These are phyloP conservation scores for Lepidopterella palustris DNA, from an alignment of 495 filamentous ascomycete genomes.

Conservation along the genomic window DNA sequence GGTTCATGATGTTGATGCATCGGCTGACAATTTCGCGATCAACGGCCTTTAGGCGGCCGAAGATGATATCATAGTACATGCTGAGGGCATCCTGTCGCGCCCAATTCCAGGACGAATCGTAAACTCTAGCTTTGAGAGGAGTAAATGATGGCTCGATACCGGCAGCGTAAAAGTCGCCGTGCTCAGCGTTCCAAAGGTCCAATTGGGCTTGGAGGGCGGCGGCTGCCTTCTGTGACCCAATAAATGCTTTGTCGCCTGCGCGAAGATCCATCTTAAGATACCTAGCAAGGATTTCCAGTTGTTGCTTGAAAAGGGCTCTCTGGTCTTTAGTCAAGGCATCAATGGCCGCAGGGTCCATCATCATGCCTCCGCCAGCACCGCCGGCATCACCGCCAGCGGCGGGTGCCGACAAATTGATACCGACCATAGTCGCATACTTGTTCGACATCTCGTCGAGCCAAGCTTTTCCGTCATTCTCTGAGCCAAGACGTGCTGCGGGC, in stretches of 20 bases:
- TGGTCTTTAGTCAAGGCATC: constrained; percentile 98
- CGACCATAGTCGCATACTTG: constrained; percentile 81
- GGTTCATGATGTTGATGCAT: constrained; percentile 99
- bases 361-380: constrained; percentile 73
- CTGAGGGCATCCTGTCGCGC: constrained; percentile 91
- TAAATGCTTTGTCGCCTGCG: constrained; percentile 86
- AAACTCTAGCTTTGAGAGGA: constrained; percentile 85
- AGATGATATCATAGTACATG: constrained; percentile 99
- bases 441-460: constrained; percentile 81
- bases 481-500: constrained; percentile 77
- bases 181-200: constrained; percentile 90
- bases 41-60: constrained; percentile 83
- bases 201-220: constrained; percentile 84
- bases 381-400: constrained; percentile 68
- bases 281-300: constrained; percentile 86
- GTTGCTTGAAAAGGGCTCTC: constrained; percentile 89
- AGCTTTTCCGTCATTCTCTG: constrained; percentile 83
- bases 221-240: constrained; percentile 74
- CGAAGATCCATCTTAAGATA: constrained; percentile 96
- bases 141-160: constrained; percentile 95
- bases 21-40: constrained; percentile 97
- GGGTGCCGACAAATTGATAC: constrained; percentile 76
- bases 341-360: constrained; percentile 98
- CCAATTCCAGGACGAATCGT: constrained; percentile 99
- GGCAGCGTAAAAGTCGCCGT: constrained; percentile 90